Evolutionary conservation across 164 flowering plant genomes (phyloP).

Genomic region (Protea cynaroides): DNA sequence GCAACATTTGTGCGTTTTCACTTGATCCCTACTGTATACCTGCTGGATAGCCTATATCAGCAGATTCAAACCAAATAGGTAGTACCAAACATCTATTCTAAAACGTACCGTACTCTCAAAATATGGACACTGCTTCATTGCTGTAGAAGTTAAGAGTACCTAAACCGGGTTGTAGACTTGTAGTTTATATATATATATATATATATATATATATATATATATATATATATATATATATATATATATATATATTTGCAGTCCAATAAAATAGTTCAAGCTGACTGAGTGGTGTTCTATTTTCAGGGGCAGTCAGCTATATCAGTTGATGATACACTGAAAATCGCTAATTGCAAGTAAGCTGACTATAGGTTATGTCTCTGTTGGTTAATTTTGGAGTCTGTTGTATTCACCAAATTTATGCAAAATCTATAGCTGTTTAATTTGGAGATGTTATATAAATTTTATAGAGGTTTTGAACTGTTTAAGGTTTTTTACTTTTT

Average conservation of each 20-base stretch:
- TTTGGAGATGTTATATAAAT: neutral
- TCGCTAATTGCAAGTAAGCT: slow-evolving; percentile 72
- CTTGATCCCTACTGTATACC: neutral
- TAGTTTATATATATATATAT: no score
- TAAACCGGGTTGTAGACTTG: neutral
- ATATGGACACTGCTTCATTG: neutral
- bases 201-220: no score
- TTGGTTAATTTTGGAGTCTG: neutral
- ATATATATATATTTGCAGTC: neutral
- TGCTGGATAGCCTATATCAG: neutral
- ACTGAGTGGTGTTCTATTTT: slow-evolving; percentile 13
- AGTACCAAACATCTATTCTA: neutral
- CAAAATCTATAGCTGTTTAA: no score
- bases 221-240: no score
- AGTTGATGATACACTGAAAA: slow-evolving; percentile 79
- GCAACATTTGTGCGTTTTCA: neutral
- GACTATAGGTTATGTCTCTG: neutral
- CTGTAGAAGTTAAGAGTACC: neutral
- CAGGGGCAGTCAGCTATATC: slow-evolving; percentile 87
- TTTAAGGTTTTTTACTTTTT: slow-evolving; percentile 3
- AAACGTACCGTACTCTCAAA: no score
- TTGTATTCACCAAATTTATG: neutral
- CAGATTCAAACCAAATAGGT: neutral
- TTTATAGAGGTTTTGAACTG: neutral
- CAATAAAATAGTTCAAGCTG: neutral